Evolutionary conservation across 805 yeast genomes (phyloP).

Genomic region (Naumovozyma baii): DNA sequence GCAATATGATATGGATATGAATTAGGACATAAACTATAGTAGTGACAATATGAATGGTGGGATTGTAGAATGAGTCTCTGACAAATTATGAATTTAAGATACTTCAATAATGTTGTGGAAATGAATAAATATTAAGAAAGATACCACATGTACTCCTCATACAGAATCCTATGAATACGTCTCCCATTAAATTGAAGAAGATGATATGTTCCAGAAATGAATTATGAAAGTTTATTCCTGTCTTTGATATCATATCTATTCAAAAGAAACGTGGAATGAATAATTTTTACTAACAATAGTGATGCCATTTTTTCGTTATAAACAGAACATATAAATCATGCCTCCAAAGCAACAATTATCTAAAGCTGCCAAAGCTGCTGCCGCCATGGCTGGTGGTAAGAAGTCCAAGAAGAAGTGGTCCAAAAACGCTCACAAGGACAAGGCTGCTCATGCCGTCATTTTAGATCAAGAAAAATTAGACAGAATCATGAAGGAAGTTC

Average conservation of each 20-base stretch:
- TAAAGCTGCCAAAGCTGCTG: constrained; percentile 99
- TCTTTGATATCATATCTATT: too few relatives aligned
- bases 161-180: too few relatives aligned
- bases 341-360: constrained; percentile 99
- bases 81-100: too few relatives aligned
- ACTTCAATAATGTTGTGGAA: too few relatives aligned
- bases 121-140: too few relatives aligned
- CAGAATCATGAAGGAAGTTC: constrained; percentile 98
- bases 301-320: background rate
- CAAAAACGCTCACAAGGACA: constrained; percentile 99
- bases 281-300: constrained; percentile 1
- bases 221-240: too few relatives aligned
- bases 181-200: too few relatives aligned
- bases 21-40: background rate
- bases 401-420: constrained; percentile 99
- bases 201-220: too few relatives aligned
- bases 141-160: too few relatives aligned
- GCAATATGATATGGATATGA: background rate
- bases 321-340: constrained; percentile 45
- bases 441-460: constrained; percentile 96
- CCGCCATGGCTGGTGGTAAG: constrained; percentile 99
- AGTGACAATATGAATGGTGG: too few relatives aligned
- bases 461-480: constrained; percentile 98
- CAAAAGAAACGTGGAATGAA: too few relatives aligned
- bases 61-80: too few relatives aligned